Conservation (phyloP, 805 yeast genomes). For the Sporopachydermia quercuum region DNA sequence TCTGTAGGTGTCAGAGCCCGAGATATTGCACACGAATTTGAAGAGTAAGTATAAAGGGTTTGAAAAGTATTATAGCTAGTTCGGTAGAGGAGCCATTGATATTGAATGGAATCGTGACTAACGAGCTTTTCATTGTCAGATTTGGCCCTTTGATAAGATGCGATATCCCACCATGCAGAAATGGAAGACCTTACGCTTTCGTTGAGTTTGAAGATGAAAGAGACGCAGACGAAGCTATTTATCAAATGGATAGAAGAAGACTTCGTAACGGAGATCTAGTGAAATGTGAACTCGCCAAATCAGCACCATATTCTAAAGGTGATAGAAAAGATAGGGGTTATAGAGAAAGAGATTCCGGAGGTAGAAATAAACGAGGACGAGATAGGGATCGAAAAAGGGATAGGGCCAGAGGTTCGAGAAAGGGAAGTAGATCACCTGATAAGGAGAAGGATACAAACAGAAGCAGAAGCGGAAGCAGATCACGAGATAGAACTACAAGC, state of each 20-base stretch:
- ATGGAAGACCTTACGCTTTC: slow-evolving; percentile 14
- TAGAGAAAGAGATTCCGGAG: not conserved
- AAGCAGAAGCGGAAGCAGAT: not conserved
- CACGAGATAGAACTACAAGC: not conserved
- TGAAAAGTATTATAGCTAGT: not conserved
- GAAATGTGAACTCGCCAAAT: slow-evolving; percentile 9
- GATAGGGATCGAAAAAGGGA: not conserved
- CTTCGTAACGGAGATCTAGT: slow-evolving; percentile 14
- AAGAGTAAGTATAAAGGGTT: slow-evolving; percentile 12
- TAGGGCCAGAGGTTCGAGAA: not conserved
- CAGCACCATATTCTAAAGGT: not conserved
- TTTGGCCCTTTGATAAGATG: slow-evolving; percentile 16
- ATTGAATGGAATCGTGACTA: not conserved
- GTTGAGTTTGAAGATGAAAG: slow-evolving; percentile 16
- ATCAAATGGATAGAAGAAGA: slow-evolving; percentile 15
- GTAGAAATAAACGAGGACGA: not conserved
- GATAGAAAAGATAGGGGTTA: not conserved
- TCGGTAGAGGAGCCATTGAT: not conserved
- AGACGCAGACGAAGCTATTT: slow-evolving; percentile 20
- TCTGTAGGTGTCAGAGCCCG: slow-evolving; percentile 10
- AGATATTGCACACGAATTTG: slow-evolving; percentile 18
- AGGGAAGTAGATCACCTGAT: not conserved
- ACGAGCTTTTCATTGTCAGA: slow-evolving; percentile 6
- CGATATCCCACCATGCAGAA: slow-evolving; percentile 16
- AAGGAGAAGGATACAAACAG: not conserved